phyloP scores from a whole-genome alignment of 257 asterid genomes.

The Rauvolfia tetraphylla region DNA sequence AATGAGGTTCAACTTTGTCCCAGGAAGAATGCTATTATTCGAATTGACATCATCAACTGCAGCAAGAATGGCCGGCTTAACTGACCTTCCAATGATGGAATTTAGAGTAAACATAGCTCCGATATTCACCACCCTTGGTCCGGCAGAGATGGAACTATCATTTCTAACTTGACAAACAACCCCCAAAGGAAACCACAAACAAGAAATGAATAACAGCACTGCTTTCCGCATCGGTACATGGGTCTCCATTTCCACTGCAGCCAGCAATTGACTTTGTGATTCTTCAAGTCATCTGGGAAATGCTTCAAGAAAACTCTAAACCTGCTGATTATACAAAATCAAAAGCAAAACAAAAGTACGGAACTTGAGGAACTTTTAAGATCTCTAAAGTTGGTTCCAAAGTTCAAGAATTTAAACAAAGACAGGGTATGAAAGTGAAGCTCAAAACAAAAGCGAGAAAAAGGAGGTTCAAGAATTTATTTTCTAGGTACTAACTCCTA shows the following conservation, averaged over 20 bases:
- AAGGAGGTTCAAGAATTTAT: not conserved
- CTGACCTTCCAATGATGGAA: constrained; percentile 80
- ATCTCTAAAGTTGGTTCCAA: constrained; percentile 17
- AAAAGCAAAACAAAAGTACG: constrained; percentile 17
- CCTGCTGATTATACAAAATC: constrained; percentile 19
- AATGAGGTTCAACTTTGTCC: constrained; percentile 53
- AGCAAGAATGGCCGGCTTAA: constrained; percentile 63
- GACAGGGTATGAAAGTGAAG: not conserved
- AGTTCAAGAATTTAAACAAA: not conserved
- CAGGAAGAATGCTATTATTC: constrained; percentile 47
- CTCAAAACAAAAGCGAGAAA: not conserved
- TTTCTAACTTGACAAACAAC: constrained; percentile 10
- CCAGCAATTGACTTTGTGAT: not conserved
- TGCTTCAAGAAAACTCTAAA: not conserved
- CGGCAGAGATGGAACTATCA: not conserved
- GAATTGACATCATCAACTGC: constrained; percentile 76
- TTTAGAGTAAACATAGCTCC: constrained; percentile 75
- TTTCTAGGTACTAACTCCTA: too few relatives aligned
- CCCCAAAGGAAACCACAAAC: constrained; percentile 4
- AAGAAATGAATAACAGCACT: not conserved
- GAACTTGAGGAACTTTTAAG: constrained; percentile 19
- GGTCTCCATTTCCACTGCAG: not conserved
- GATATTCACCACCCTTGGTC: constrained; percentile 49
- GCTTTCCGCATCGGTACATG: not conserved
- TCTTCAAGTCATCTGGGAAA: constrained; percentile 2